Percentiles rank a stretch among this genome's conserved stretches.
Evolutionary conservation across 768 basidiomycete genomes (phyloP).

Genomic region (Lentinula detonsa): DNA sequence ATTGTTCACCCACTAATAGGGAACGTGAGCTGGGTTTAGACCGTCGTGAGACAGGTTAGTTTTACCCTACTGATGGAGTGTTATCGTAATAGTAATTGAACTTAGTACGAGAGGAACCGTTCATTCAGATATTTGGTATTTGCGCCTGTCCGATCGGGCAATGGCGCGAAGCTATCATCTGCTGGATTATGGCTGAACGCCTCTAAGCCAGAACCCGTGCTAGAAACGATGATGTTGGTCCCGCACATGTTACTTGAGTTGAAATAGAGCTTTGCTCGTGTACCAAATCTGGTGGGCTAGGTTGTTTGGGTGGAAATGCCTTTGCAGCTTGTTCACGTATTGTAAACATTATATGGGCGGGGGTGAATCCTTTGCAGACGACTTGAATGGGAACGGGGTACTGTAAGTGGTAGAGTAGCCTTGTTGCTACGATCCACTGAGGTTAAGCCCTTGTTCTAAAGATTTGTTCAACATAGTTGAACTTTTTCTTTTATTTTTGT

Average conservation of each 20-base stretch:
- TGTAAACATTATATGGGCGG: conserved; percentile 62
- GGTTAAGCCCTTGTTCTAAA: conserved; percentile 69
- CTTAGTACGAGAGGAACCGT: conserved; percentile 44
- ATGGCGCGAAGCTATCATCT: conserved; percentile 77
- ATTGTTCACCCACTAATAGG: conserved; percentile 78
- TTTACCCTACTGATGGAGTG: conserved; percentile 79
- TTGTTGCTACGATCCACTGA: conserved; percentile 76
- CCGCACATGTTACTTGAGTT: conserved; percentile 60
- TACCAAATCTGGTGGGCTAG: conserved; percentile 56
- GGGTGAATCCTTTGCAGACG: conserved; percentile 76
- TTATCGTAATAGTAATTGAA: conserved; percentile 65
- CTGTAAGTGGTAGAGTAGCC: conserved; percentile 76
- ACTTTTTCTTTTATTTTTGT: conserved; percentile 30
- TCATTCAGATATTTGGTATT: conserved; percentile 62
- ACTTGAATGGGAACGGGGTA: conserved; percentile 72
- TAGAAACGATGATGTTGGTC: conserved; percentile 68
- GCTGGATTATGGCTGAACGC: conserved; percentile 83
- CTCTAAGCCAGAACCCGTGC: conserved; percentile 81
- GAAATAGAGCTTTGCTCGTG: conserved; percentile 67
- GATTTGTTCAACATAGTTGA: conserved; percentile 55
- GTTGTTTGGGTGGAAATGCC: conserved; percentile 48
- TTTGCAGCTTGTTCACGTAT: conserved; percentile 45
- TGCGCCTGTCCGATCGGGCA: conserved; percentile 74
- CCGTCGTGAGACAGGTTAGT: conserved; percentile 83
- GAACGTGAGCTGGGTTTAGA: conserved; percentile 80